These are phyloP conservation scores for Picea sitchensis DNA, from an alignment of 75 land plant genomes.

Conservation along the genomic window DNA sequence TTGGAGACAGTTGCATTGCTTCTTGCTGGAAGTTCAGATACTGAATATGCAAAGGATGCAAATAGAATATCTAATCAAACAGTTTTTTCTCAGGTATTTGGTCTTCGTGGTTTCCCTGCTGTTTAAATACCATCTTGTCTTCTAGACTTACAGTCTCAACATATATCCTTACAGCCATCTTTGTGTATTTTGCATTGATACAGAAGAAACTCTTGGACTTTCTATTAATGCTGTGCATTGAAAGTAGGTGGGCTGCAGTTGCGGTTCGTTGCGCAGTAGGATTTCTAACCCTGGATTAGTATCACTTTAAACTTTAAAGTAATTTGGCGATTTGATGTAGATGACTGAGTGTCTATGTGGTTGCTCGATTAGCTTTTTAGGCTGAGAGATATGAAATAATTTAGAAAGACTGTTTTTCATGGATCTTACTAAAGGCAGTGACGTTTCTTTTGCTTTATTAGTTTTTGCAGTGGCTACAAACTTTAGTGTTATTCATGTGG, in stretches of 20 bases:
- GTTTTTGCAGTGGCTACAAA: not conserved
- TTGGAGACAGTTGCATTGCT: constrained; percentile 81
- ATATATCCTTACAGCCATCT: not conserved
- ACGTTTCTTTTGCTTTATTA: not conserved
- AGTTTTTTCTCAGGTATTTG: constrained; percentile 78
- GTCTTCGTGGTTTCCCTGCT: not conserved
- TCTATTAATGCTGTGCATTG: constrained; percentile 79
- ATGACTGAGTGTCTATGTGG: no score
- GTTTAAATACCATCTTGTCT: not conserved
- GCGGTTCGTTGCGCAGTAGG: constrained; percentile 88
- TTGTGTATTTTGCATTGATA: constrained; percentile 3
- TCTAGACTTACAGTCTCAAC: not conserved
- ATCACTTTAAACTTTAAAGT: no score
- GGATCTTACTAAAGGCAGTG: not conserved
- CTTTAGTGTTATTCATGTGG: not conserved
- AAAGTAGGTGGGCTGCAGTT: constrained; percentile 87
- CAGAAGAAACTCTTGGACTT: constrained; percentile 85
- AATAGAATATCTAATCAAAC: constrained; percentile 78
- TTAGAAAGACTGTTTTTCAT: no score
- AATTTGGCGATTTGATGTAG: no score
- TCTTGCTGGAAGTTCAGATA: constrained; percentile 57
- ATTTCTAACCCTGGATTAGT: not conserved
- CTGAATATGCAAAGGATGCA: constrained; percentile 72
- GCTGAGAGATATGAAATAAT: not conserved
- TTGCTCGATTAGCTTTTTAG: not conserved